Evolutionary conservation across 2,329 filamentous ascomycete genomes (phyloP), one percentile per base, ranked within the genome.

Genomic region (Sarocladiaceae sp.): DNA sequence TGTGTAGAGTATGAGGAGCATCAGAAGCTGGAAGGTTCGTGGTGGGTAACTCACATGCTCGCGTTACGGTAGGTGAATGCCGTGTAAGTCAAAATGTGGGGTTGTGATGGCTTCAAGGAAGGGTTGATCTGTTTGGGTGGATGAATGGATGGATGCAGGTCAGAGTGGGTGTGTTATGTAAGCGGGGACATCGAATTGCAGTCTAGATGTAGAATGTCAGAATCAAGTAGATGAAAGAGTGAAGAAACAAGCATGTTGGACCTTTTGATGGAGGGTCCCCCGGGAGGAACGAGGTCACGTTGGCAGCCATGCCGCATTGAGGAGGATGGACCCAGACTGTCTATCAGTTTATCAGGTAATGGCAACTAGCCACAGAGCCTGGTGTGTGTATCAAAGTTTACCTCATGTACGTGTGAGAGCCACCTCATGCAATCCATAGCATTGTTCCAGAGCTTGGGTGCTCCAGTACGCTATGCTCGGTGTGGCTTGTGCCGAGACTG

Each of bases 341-440:
- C n/a, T n/a, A n/a, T n/a, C n/a, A n/a, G n/a, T 17, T 48, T 33
- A 48, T 48, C 44, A 48, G 18, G 44, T 48, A 48, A 48, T 48
- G 28, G 23, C 10, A n/a, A 44, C 40, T 23, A 12, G 40, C 22
- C 40, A n/a, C 40, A 8, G 28, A 44, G 17, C 22, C 23, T 44
- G 25, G 22, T 44, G 40, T 44, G n/a, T n/a, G n/a, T n/a, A n/a
- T n/a, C n/a, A n/a, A n/a, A n/a, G n/a, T n/a, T n/a, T n/a, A n/a
- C n/a, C n/a, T n/a, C n/a, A n/a, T n/a, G n/a, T n/a, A n/a, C n/a
- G n/a, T n/a, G n/a, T n/a, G n/a, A n/a, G n/a, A n/a, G n/a, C n/a
- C n/a, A n/a, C n/a, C n/a, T n/a, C n/a, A n/a, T n/a, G n/a, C n/a
- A n/a, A n/a, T n/a, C n/a, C n/a, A n/a, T n/a, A n/a, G n/a, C n/a